Evolutionary conservation across 345 rosid species (phyloP), one percentile per base, ranked within the genome.

Genomic region (Balakata baccata): DNA sequence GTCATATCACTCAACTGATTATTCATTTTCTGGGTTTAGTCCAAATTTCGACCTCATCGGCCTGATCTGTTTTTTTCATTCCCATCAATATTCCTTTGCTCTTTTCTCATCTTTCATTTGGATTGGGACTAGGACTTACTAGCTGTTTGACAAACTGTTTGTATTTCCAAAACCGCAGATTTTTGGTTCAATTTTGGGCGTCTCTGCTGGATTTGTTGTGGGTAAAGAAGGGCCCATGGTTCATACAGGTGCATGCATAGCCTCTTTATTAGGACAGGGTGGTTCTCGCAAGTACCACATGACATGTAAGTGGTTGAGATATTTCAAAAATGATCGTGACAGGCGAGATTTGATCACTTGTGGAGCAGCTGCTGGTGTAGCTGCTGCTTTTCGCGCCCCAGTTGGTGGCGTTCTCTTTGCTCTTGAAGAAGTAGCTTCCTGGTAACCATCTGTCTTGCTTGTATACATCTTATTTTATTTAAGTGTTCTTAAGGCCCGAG

Each of bases 201-300:
- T 94, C 74, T 86, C 96, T 74, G 97, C 89, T 18, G 97, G 97
- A 70, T 87, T 93, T 74, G 90, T 86, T 63, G 97, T 94, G 34
- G 98, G 98, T 5, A 94, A 94, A 75, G 98, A 90, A 85, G 97
- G 98, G 64, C 98, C 98, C 23, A 91, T 91, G 98, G 98, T 94
- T 12, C 97, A 94, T 62, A 91, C 92, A 41, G 97, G 97, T 78
- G 94, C 98, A 29, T 94, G 98, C 83, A 92, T 94, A 62, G 98
- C 98, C 72, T 76, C 79, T 84, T 76, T 94, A 62, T 90, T 94
- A 70, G 98, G 98, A 60, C 97, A 94, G 77, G 98, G 98, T 38
- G 98, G 98, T 69, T 94, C 98, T 23, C 82, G 64, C 68, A 91
- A 90, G 82, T 94, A 94, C 68, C 84, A 34, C 53, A 79, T 94